Evolutionary conservation across 2,329 filamentous ascomycete species (phyloP), one percentile per base, ranked within the genome.

Genomic region (Neurospora sp.): DNA sequence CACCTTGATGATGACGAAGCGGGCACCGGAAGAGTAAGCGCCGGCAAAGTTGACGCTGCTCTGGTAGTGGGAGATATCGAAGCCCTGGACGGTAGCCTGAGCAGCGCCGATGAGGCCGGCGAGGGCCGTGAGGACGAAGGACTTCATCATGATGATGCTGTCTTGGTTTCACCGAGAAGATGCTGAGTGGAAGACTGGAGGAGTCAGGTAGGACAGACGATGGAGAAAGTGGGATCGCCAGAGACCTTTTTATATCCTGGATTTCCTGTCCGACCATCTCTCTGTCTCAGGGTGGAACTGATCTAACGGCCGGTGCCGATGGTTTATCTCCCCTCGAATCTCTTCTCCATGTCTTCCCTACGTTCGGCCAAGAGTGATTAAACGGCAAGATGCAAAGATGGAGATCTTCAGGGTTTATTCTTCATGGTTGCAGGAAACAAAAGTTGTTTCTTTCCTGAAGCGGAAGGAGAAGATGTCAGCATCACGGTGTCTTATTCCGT

Each of bases 1-100:
- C n/a, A 80, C 81, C 78, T 83, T 83, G 77, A 83, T 82, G 68
- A 83, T 82, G 66, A 82, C 81, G 68, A 83, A 83, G 10, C 80
- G 80, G 7, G 81, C 81, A 1, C 81, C 81, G 13, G 77, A 74
- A 28, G 72, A 72, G 68, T 82, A 81, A 3, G 81, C 80, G 2
- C 71, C 75, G 0, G 72, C 73, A 73, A 81, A 83, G 75, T 83
- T 71, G 43, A 82, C 79, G 36, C 66, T 79, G 23, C 66, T 75
- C 71, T 83, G 81, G 58, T 79, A 82, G 69, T 78, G 72, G 28
- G 81, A 83, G 68, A 83, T 81, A 70, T 83, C 81, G 67, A 83
- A 83, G 10, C 81, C 81, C 23, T 78, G 77, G 38, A 81, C 78
- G 2, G 77, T 73, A 36, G 80, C 79, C 36, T 71, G 67, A 36